These are phyloP conservation scores for Pinus tabuliformis DNA, from an alignment of 75 land plant genomes.

Conservation along the genomic window DNA sequence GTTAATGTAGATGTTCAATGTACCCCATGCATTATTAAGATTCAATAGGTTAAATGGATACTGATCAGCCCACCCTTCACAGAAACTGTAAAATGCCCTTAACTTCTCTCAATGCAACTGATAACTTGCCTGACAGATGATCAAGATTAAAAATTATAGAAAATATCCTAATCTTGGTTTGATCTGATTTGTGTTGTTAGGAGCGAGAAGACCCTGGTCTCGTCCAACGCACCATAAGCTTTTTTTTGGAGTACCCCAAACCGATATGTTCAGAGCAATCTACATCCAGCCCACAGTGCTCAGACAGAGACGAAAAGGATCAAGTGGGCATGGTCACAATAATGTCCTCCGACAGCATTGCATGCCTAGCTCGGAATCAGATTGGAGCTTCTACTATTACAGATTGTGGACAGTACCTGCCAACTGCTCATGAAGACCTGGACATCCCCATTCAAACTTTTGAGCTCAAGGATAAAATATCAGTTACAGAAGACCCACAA, in stretches of 20 bases:
- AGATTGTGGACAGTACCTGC: constrained; percentile 2
- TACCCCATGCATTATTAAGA: no score
- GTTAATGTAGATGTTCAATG: no score
- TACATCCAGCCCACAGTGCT: constrained; percentile 17
- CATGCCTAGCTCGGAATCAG: background rate
- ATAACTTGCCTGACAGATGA: no score
- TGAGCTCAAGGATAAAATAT: constrained; percentile 7
- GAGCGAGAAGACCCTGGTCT: constrained; percentile 62
- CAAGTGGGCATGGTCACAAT: background rate
- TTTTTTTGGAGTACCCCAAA: constrained; percentile 52
- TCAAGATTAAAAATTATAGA: no score
- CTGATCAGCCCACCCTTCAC: no score
- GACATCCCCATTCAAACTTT: background rate
- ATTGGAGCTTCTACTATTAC: background rate
- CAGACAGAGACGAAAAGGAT: constrained; percentile 24
- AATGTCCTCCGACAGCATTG: background rate
- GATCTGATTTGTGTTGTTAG: constrained; percentile 21
- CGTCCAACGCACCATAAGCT: constrained; percentile 49
- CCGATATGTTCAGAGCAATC: constrained; percentile 42
- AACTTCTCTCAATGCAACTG: no score
- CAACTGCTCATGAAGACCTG: background rate
- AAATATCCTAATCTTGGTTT: background rate
- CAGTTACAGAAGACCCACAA: background rate
- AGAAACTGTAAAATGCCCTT: no score
- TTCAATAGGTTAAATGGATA: no score